Base-by-base conservation (phyloP, 2,329 filamentous ascomycete genomes). In the Phialophora tarda region DNA sequence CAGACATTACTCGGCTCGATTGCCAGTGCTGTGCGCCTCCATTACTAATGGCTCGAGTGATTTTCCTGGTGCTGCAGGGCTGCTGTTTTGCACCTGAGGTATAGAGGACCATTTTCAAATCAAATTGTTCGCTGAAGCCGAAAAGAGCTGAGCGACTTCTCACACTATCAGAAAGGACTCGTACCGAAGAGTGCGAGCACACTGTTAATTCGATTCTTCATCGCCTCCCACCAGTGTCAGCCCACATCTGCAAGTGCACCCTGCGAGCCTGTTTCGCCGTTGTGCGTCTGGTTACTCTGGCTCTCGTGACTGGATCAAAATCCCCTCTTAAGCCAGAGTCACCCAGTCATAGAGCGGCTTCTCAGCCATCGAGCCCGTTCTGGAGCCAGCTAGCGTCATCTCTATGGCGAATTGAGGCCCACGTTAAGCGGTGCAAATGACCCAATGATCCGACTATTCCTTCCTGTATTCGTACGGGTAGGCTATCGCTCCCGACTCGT, bases 221-320 rank as follows among this genome's bases (percentile, higher is more conserved):
- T 44, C 38, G 38, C 38, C 38, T 44, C 38, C 5, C 38, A n/a
- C 38, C 38, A 44, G 14, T 44, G 17, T 44, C 38, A n/a, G 38
- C 38, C 38, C 2, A 44, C 38, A 44, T 21, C 38, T 44, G 38
- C 59, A 48, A 48, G 41, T 28, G 44, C 23, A 48, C 21, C 21
- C 55, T 58, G 32, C 53, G 8, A 56, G 28, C 24, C 14, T 56
- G 53, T 56, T 56, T 11, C 30, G 53, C 48, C 48, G 21, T 28
- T 21, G 21, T 53, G 48, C 48, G 12, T 24, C 21, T 53, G 30
- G 32, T 54, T 10, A 34, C 44, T 34, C 5, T 24, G 10, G 47
- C 44, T 38, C 59, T 55, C 54, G 23, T 62, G 50, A 62, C 60
- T 62, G 60, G 60, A 26, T 48, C 38, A 56, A 47, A 62, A 62